Conservation (phyloP, 2,329 filamentous ascomycete genomes). For the Ophiostoma perfectum region DNA sequence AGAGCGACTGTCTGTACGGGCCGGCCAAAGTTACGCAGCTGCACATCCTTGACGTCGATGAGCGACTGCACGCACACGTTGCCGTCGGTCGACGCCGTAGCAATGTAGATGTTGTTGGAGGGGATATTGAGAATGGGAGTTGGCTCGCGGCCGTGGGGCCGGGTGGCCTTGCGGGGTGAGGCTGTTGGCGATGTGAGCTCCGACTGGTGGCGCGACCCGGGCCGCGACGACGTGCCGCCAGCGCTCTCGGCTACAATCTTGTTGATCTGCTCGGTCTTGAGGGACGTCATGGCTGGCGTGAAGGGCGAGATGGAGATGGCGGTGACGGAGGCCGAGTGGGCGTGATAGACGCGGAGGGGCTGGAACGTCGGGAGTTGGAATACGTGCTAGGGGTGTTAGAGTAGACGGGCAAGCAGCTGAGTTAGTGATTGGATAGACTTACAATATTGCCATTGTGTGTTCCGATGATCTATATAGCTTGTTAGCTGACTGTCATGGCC, state of each 20-base stretch:
- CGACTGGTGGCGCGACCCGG: constrained; percentile 37
- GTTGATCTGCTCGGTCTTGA: constrained; percentile 38
- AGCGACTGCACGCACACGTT: constrained; percentile 90
- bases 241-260: constrained; percentile 36
- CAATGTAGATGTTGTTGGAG: constrained; percentile 88
- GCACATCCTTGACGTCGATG: constrained; percentile 81
- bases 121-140: constrained; percentile 63
- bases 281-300: constrained; percentile 51
- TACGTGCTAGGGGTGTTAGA: constrained; percentile 59
- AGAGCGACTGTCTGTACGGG: constrained; percentile 87
- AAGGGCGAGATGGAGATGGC: constrained; percentile 85
- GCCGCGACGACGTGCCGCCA: constrained; percentile 31
- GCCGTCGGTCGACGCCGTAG: constrained; percentile 89
- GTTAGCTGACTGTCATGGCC: not conserved
- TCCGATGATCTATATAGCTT: constrained; percentile 63
- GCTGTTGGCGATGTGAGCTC: constrained; percentile 43
- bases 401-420: constrained; percentile 22
- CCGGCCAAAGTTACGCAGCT: constrained; percentile 85
- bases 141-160: constrained; percentile 46
- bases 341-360: constrained; percentile 78
- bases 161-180: constrained; percentile 43
- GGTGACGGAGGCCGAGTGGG: constrained; percentile 87
- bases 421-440: constrained; percentile 35
- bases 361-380: constrained; percentile 78
- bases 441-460: constrained; percentile 97